Evolutionary conservation across 352 stramenopile genomes (phyloP).

Genomic region (Phytophthora multivora): DNA sequence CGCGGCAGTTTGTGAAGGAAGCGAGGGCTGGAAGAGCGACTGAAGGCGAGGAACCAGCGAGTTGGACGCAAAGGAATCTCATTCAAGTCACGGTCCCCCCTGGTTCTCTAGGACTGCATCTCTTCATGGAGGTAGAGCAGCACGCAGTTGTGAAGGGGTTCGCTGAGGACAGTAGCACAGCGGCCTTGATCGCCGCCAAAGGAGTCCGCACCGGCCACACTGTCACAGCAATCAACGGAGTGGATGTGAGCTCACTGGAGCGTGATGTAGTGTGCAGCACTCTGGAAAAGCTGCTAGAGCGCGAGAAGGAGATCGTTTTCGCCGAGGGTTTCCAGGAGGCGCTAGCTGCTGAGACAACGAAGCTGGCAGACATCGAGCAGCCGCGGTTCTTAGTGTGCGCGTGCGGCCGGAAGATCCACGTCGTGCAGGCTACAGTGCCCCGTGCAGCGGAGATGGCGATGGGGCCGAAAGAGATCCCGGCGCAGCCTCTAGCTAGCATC

Average conservation of each 20-base stretch:
- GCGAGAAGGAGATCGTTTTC: slow-evolving; percentile 61
- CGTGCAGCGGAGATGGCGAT: slow-evolving; percentile 65
- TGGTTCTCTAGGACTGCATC: slow-evolving; percentile 62
- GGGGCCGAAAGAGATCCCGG: slow-evolving; percentile 48
- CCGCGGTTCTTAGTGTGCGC: slow-evolving; percentile 63
- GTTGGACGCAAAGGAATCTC: slow-evolving; percentile 33
- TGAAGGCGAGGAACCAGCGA: slow-evolving; percentile 7
- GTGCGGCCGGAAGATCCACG: slow-evolving; percentile 58
- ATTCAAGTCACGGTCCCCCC: slow-evolving; percentile 44
- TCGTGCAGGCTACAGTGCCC: slow-evolving; percentile 56
- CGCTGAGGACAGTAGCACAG: slow-evolving; percentile 52
- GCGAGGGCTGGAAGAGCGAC: slow-evolving; percentile 10
- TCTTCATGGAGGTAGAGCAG: slow-evolving; percentile 60
- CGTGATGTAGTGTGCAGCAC: slow-evolving; percentile 49
- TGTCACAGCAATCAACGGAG: slow-evolving; percentile 60
- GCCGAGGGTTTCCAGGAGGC: slow-evolving; percentile 41
- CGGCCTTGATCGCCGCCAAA: slow-evolving; percentile 29
- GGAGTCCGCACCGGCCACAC: slow-evolving; percentile 45
- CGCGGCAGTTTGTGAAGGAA: slow-evolving; percentile 36
- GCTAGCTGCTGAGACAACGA: slow-evolving; percentile 10
- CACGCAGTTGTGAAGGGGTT: slow-evolving; percentile 65
- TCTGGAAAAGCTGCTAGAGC: slow-evolving; percentile 55
- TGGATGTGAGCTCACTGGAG: slow-evolving; percentile 48
- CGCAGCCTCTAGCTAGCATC: slow-evolving; percentile 55
- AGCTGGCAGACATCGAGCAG: slow-evolving; percentile 39